Base-by-base conservation (phyloP, 768 basidiomycete genomes). In the Hericium coralloides region DNA sequence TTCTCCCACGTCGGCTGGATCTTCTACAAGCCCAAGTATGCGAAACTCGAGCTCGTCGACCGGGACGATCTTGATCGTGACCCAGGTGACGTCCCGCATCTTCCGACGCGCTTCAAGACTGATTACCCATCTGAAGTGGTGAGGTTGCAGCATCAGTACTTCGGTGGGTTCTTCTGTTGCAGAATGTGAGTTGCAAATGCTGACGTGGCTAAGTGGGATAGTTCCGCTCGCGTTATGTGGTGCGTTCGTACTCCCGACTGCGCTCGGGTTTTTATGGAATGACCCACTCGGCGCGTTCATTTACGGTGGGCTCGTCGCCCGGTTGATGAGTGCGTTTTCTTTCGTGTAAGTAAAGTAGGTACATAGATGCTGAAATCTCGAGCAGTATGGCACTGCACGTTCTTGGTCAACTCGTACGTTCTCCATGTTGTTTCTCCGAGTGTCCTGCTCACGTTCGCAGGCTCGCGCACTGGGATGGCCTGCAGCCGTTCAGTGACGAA, bases 1-100 rank as follows among this genome's bases (percentile, higher is more conserved):
- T 89, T 81, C 65, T 85, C 87, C 6, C 89, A 91, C 62, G 80
- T 90, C 74, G 90, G 89, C 1, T 92, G 90, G 89, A 90, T 91
- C 63, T 91, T 92, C 68, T 83, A 74, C 72, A 88, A 89, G 67
- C 82, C 87, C 1, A 77, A 64, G 1, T 90, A 91, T 64, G 73
- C 77, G 26, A 74, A 80, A 20, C 72, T 91, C 72, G 73, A 76
- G 41, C 67, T 81, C 9, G 79, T 92, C 36, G 87, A 90, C 57
- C 73, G 78, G 53, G 79, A 78, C 15, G 88, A 92, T 63, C 74
- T 91, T 12, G 81, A 86, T 26, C 70, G 69, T 23, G 89, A 91
- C 66, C 80, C 82, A 45, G 83, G 88, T 87, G 52, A 38, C 77
- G 69, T 38, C 31, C 31, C 31, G 31, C 31, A 15, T 45, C 8